A percentile compares a stretch with the other conserved stretches of the same genome.
Evolutionary conservation across 2,329 filamentous ascomycete genomes (phyloP).

Genomic region (Alternaria infectoria): DNA sequence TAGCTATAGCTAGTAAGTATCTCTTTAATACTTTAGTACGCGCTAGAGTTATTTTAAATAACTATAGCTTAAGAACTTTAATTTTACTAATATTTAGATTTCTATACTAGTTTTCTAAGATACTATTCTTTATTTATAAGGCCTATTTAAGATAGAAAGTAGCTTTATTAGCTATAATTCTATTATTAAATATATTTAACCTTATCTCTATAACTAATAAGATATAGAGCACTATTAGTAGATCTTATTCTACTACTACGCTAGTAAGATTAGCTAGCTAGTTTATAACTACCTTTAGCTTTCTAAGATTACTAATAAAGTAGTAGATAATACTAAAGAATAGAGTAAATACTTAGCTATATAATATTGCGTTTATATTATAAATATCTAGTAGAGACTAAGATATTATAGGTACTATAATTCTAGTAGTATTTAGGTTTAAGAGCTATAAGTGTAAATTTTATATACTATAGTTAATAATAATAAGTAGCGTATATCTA

Average conservation of each 20-base stretch:
- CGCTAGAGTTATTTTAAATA: background rate
- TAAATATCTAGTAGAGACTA: background rate
- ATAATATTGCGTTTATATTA: background rate
- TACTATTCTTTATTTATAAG: background rate
- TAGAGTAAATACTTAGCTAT: background rate
- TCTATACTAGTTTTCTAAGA: background rate
- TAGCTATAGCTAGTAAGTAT: background rate
- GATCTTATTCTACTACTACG: background rate
- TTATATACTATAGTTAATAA: slow-evolving; percentile 2
- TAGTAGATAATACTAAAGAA: slow-evolving; percentile 5
- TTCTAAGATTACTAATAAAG: slow-evolving; percentile 4
- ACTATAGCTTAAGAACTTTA: slow-evolving; percentile 1
- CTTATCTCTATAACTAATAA: slow-evolving; percentile 32
- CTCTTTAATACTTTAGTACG: slow-evolving; percentile 2
- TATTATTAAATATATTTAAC: slow-evolving; percentile 21
- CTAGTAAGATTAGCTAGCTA: background rate
- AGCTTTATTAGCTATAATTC: slow-evolving; percentile 4
- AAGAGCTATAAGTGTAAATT: background rate
- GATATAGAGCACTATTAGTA: slow-evolving; percentile 14
- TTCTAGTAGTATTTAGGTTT: background rate
- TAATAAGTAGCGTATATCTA: background rate
- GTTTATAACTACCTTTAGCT: background rate
- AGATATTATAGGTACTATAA: background rate
- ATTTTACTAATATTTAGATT: slow-evolving; percentile 3
- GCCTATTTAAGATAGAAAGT: background rate